phyloP scores from a whole-genome alignment of 1,284 basidiomycete genomes.

The Cystobasidium sp. region DNA sequence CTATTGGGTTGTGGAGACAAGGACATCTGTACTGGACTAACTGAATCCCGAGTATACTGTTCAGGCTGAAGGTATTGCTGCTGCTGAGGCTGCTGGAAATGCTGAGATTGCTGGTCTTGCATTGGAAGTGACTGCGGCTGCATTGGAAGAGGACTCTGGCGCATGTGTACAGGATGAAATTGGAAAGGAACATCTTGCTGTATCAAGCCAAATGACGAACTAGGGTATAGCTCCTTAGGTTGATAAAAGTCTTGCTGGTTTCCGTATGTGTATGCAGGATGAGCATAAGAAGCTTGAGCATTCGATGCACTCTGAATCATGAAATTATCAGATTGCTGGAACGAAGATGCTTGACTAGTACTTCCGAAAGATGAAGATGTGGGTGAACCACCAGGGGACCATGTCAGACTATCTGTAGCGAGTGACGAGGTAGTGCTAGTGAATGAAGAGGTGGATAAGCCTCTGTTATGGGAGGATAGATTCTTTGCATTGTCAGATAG shows the following conservation, averaged over 20 bases:
- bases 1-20: not conserved
- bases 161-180: not conserved
- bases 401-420: conserved; percentile 6
- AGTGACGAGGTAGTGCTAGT: not conserved
- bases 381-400: conserved; percentile 11
- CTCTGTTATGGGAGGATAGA: not conserved
- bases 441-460: conserved; percentile 12
- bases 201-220: not conserved
- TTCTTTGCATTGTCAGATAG: not conserved
- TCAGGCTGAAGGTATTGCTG: conserved; percentile 11
- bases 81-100: not conserved
- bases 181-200: not conserved
- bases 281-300: not conserved
- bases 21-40: conserved; percentile 1
- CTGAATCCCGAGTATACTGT: not conserved
- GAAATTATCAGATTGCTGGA: not conserved
- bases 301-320: not conserved
- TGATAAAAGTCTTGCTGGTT: not conserved
- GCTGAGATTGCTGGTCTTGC: not conserved
- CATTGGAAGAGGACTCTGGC: not conserved
- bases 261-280: conserved; percentile 2
- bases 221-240: not conserved
- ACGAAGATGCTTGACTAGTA: conserved; percentile 11
- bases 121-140: not conserved
- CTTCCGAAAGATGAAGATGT: not conserved